Percentiles rank a stretch among this genome's conserved stretches.
phyloP scores from a whole-genome alignment of 352 stramenopile genomes.

The Discostella stelligera region DNA sequence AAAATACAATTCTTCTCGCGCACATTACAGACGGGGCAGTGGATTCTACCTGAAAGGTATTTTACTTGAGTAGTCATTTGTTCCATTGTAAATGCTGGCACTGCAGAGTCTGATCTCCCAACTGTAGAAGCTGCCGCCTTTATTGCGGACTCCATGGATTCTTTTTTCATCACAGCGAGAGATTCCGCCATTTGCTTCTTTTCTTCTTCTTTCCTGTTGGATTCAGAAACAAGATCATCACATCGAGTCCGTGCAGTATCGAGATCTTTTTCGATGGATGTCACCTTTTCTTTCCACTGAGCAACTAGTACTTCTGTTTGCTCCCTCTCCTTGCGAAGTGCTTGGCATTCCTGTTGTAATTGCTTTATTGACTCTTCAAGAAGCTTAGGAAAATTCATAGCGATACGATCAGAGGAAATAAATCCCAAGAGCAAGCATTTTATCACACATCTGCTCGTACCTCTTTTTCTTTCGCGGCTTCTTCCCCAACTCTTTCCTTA shows the following conservation, averaged over 20 bases:
- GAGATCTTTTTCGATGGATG: slow-evolving; percentile 51
- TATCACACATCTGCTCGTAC: slow-evolving; percentile 13
- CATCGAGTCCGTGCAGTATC: slow-evolving; percentile 51
- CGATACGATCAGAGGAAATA: background rate
- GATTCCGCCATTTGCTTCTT: slow-evolving; percentile 73
- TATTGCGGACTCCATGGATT: slow-evolving; percentile 56
- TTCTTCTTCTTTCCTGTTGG: slow-evolving; percentile 61
- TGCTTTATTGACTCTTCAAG: slow-evolving; percentile 55
- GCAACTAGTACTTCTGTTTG: slow-evolving; percentile 43
- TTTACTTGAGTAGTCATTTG: slow-evolving; percentile 72
- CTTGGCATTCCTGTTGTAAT: slow-evolving; percentile 47
- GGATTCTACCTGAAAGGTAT: slow-evolving; percentile 65
- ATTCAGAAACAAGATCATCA: slow-evolving; percentile 72
- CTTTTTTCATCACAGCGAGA: slow-evolving; percentile 63
- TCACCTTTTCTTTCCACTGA: slow-evolving; percentile 56
- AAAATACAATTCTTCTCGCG: slow-evolving; percentile 82
- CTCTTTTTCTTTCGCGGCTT: slow-evolving; percentile 64
- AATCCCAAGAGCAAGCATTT: background rate
- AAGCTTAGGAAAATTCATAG: slow-evolving; percentile 11
- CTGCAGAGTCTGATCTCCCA: slow-evolving; percentile 20
- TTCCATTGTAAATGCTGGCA: slow-evolving; percentile 66
- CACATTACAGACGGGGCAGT: slow-evolving; percentile 80
- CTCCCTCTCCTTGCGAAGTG: slow-evolving; percentile 55
- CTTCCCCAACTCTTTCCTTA: slow-evolving; percentile 71
- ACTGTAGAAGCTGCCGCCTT: slow-evolving; percentile 42